These are phyloP conservation scores for Actinomucor elegans DNA, from an alignment of 371 early-diverging fungal genomes.

Conservation along the genomic window DNA sequence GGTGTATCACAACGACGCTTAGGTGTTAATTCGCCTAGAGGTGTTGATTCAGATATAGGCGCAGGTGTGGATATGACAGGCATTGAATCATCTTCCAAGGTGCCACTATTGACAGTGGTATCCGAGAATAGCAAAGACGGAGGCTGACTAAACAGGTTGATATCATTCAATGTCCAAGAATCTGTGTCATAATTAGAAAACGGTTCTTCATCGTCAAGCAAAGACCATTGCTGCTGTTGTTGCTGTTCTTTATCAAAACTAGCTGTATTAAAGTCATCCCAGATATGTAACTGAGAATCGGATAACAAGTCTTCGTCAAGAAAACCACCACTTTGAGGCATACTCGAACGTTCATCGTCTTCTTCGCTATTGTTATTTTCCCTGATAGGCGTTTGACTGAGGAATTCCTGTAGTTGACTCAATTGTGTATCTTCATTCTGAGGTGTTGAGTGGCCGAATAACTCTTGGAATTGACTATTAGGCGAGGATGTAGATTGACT, in stretches of 20 bases:
- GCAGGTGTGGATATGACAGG: not conserved
- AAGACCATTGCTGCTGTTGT: not conserved
- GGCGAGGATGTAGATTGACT: not conserved
- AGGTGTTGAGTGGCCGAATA: not conserved
- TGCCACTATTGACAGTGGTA: constrained; percentile 12
- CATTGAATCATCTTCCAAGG: constrained; percentile 19
- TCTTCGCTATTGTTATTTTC: not conserved
- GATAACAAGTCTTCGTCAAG: not conserved
- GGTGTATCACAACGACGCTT: not conserved
- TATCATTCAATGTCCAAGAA: constrained; percentile 21
- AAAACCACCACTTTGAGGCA: not conserved
- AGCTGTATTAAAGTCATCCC: constrained; percentile 25
- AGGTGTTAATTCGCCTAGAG: not conserved
- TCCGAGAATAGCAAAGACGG: constrained; percentile 32
- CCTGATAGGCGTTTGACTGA: not conserved
- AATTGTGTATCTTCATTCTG: not conserved
- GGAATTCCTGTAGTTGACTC: constrained; percentile 1
- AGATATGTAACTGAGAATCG: constrained; percentile 11
- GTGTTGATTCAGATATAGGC: constrained; percentile 6
- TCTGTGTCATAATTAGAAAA: constrained; percentile 17
- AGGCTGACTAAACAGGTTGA: constrained; percentile 18
- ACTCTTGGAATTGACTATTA: not conserved
- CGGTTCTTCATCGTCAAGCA: constrained; percentile 19
- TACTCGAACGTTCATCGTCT: constrained; percentile 9
- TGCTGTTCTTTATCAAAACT: not conserved